Percentiles rank a stretch among this genome's conserved stretches.
Evolutionary conservation across 768 basidiomycete species (phyloP).

Genomic region (Lactifluus pinguis): DNA sequence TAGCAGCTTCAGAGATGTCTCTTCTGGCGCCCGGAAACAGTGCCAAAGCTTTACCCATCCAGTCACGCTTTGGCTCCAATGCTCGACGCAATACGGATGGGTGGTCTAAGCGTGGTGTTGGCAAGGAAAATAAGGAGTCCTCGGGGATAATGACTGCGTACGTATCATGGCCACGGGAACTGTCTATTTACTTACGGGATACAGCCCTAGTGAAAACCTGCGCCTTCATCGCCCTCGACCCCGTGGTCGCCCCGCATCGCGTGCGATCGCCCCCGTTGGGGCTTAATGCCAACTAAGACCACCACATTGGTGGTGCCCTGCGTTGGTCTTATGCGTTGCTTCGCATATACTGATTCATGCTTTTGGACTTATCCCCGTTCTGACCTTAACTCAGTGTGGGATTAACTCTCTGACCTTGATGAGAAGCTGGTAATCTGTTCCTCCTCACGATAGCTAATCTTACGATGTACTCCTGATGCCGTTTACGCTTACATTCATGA

Average conservation of each 20-base stretch:
- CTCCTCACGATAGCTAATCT: conserved; percentile 13
- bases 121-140: conserved; percentile 35
- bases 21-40: conserved; percentile 29
- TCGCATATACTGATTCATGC: not conserved
- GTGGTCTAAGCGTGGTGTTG: conserved; percentile 53
- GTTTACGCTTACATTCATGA: not conserved
- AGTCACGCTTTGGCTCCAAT: conserved; percentile 47
- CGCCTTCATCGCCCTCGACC: conserved; percentile 40
- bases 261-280: conserved; percentile 3
- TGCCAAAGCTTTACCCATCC: conserved; percentile 28
- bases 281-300: not conserved
- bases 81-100: conserved; percentile 50
- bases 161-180: conserved; percentile 24
- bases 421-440: not conserved
- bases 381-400: not conserved
- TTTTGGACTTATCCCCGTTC: not conserved
- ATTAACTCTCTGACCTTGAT: not conserved
- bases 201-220: conserved; percentile 33
- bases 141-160: conserved; percentile 45
- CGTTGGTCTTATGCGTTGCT: not conserved
- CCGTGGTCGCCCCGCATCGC: conserved; percentile 32
- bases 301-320: not conserved
- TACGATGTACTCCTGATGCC: conserved; percentile 9
- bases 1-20: conserved; percentile 24
- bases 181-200: not conserved